phyloP scores from a whole-genome alignment of 2,329 filamentous ascomycete species.

The Neonectria punicea region DNA sequence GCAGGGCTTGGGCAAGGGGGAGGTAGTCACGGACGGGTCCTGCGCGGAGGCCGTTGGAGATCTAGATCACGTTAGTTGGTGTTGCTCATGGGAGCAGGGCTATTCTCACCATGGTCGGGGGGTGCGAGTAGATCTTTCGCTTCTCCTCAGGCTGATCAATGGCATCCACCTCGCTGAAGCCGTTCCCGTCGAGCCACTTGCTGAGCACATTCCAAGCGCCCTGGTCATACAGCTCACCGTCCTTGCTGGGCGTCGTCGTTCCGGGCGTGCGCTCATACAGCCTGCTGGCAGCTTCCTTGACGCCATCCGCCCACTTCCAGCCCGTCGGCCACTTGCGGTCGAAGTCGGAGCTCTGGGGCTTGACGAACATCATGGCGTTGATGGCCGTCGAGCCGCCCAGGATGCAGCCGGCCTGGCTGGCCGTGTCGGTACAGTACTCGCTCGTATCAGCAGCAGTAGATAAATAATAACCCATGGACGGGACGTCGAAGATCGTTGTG shows the following conservation, averaged over 20 bases:
- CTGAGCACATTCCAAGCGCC: conserved; percentile 72
- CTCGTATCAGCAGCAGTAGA: conserved; percentile 72
- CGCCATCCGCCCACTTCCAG: conserved; percentile 67
- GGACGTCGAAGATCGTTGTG: conserved; percentile 52
- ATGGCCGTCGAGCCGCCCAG: conserved; percentile 74
- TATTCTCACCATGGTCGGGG: conserved; percentile 52
- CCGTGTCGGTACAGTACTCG: conserved; percentile 72
- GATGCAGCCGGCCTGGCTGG: conserved; percentile 78
- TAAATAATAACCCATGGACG: conserved; percentile 77
- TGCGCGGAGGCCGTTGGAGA: conserved; percentile 71
- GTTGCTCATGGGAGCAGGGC: no score
- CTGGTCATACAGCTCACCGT: conserved; percentile 74
- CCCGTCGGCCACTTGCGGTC: conserved; percentile 77
- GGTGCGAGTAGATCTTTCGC: conserved; percentile 68
- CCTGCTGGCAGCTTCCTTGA: conserved; percentile 66
- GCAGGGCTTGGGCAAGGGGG: conserved; percentile 65
- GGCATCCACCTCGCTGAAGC: conserved; percentile 71
- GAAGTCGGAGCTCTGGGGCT: conserved; percentile 73
- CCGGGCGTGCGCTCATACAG: conserved; percentile 78
- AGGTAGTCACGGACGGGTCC: conserved; percentile 79
- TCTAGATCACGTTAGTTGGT: conserved; percentile 61
- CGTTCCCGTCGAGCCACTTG: conserved; percentile 65
- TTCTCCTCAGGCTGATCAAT: conserved; percentile 74
- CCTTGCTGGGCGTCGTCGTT: conserved; percentile 71
- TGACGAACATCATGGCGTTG: conserved; percentile 77